Percentiles rank a stretch among this genome's conserved stretches.
Conservation (phyloP, 192 early-diverging fungal species). For the Podila epigama region DNA sequence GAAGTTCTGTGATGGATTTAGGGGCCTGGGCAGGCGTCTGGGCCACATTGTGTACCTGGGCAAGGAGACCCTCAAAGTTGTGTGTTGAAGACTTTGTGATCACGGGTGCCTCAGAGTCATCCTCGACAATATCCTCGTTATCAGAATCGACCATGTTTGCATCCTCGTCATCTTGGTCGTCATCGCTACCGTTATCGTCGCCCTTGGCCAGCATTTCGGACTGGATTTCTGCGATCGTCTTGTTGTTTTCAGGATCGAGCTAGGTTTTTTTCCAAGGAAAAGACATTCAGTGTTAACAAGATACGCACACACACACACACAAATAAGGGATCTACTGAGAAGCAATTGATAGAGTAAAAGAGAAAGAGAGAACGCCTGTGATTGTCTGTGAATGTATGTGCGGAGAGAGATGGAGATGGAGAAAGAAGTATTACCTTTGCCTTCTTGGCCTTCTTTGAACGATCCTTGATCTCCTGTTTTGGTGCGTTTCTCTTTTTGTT, state of each 20-base stretch:
- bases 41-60: conserved; percentile 33
- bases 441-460: conserved; percentile 83
- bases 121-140: conserved; percentile 41
- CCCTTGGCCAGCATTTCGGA: conserved; percentile 48
- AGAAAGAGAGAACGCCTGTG: too few relatives aligned
- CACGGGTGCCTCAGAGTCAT: conserved; percentile 36
- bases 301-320: too few relatives aligned
- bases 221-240: conserved; percentile 75
- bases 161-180: conserved; percentile 36
- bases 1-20: conserved; percentile 33
- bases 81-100: conserved; percentile 31
- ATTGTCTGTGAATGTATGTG: neutral
- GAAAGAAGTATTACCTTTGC: conserved; percentile 64
- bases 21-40: conserved; percentile 42
- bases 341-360: too few relatives aligned
- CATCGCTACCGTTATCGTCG: conserved; percentile 43
- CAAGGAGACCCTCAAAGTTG: conserved; percentile 37
- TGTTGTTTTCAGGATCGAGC: conserved; percentile 84
- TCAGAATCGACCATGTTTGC: conserved; percentile 34
- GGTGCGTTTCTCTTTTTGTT: conserved; percentile 85
- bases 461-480: conserved; percentile 82
- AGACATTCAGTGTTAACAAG: neutral
- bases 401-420: neutral
- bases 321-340: too few relatives aligned
- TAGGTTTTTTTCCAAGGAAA: conserved; percentile 45